Evolutionary conservation across 2,329 filamentous ascomycete genomes (phyloP).

Genomic region (Aspergillus fischeri): DNA sequence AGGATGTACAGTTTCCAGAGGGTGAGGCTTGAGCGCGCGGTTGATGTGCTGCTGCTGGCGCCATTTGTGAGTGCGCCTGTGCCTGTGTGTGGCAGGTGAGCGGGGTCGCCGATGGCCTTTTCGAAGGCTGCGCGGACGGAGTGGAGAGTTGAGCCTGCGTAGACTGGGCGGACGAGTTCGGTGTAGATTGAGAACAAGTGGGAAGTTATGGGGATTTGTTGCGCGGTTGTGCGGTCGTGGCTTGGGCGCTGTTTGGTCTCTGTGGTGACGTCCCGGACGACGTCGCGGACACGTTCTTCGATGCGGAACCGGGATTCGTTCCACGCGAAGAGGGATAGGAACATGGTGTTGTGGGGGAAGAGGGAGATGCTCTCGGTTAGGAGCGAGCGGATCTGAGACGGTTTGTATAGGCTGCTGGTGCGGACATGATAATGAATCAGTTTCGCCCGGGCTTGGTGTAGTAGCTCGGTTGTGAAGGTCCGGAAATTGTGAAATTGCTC

Average conservation of each 20-base stretch:
- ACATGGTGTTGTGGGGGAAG: constrained; percentile 73
- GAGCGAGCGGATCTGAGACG: constrained; percentile 59
- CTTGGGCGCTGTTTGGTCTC: constrained; percentile 17
- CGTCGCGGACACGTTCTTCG: constrained; percentile 69
- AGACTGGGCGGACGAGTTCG: constrained; percentile 47
- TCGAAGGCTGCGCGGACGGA: constrained; percentile 55
- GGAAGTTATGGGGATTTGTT: constrained; percentile 38
- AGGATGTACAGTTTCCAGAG: constrained; percentile 52
- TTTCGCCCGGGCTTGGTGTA: constrained; percentile 65
- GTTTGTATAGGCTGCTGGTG: constrained; percentile 62
- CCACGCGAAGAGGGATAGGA: constrained; percentile 69
- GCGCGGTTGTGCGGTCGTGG: constrained; percentile 3
- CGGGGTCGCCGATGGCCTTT: constrained; percentile 41
- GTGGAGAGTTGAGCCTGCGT: constrained; percentile 46
- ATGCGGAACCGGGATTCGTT: constrained; percentile 68
- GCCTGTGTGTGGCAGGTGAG: constrained; percentile 7
- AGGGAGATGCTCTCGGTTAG: constrained; percentile 56
- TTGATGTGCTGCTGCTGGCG: constrained; percentile 6
- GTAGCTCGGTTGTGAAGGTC: constrained; percentile 49
- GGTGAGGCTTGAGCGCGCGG: constrained; percentile 37
- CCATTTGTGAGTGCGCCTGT: background rate
- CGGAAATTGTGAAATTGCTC: constrained; percentile 31
- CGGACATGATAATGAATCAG: constrained; percentile 65
- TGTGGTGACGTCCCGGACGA: constrained; percentile 47
- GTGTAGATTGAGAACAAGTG: constrained; percentile 54